Conservation (phyloP, 2,329 filamentous ascomycete species). For the Talaromyces rugulosus region DNA sequence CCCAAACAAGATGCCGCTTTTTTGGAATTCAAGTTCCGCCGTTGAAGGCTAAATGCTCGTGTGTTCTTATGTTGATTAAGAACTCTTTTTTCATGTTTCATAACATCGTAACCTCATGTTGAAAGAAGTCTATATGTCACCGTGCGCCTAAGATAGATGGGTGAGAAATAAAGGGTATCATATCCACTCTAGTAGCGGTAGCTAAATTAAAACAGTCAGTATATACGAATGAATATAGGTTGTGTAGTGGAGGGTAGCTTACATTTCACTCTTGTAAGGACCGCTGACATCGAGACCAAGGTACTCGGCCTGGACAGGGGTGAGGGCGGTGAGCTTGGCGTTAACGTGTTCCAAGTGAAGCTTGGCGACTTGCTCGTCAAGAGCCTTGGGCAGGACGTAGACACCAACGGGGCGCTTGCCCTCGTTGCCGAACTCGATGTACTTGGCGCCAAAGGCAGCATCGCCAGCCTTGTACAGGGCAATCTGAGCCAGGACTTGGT, state of each 20-base stretch:
- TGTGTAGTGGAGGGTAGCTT: constrained; percentile 30
- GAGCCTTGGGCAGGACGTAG: constrained; percentile 96
- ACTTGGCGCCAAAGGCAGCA: constrained; percentile 83
- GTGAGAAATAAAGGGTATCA: constrained; percentile 17
- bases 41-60: constrained; percentile 61
- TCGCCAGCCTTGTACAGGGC: constrained; percentile 93
- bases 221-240: not conserved
- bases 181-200: constrained; percentile 62
- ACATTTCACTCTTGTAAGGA: constrained; percentile 95
- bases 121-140: constrained; percentile 44
- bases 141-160: constrained; percentile 29
- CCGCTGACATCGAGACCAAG: constrained; percentile 80
- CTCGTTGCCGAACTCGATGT: constrained; percentile 89
- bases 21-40: constrained; percentile 40
- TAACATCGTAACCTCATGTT: constrained; percentile 60
- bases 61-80: constrained; percentile 37
- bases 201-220: constrained; percentile 30
- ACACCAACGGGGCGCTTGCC: constrained; percentile 89
- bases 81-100: constrained; percentile 45
- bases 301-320: constrained; percentile 86
- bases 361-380: constrained; percentile 96
- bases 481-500: constrained; percentile 99
- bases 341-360: constrained; percentile 93
- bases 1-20: constrained; percentile 32
- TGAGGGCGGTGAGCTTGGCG: constrained; percentile 86